Conservation (phyloP, 176 grass and related monocot genomes). For the Typha latifolia region DNA sequence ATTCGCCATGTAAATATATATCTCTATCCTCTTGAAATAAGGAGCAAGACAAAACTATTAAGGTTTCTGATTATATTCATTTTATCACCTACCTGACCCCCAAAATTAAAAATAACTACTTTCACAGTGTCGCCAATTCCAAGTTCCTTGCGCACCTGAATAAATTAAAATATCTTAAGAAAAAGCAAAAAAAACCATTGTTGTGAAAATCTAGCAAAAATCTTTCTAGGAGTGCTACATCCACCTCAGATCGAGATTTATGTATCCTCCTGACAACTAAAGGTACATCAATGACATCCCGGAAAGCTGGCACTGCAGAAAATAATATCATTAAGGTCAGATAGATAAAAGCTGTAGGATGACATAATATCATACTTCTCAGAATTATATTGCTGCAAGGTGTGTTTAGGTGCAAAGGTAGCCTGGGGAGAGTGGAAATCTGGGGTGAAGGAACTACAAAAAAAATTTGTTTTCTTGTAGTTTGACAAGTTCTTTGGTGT, state of each 20-base stretch:
- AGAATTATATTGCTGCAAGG: background rate
- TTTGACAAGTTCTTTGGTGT: too few species aligned
- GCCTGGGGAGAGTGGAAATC: too few species aligned
- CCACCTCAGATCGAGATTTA: slow-evolving; percentile 73
- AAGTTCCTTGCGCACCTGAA: slow-evolving; percentile 73
- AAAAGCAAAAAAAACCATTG: slow-evolving; percentile 12
- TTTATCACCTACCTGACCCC: slow-evolving; percentile 56
- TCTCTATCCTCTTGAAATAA: too few species aligned
- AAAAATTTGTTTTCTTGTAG: too few species aligned
- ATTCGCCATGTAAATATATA: too few species aligned
- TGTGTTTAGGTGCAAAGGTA: too few species aligned
- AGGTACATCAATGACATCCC: slow-evolving; percentile 95
- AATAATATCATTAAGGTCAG: slow-evolving; percentile 10
- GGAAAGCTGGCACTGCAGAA: slow-evolving; percentile 79
- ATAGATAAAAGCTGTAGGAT: background rate
- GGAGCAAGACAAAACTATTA: too few species aligned
- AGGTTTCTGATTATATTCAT: background rate
- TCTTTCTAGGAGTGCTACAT: background rate
- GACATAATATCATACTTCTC: background rate
- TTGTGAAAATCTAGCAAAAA: background rate
- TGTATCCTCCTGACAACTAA: slow-evolving; percentile 78
- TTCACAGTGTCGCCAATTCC: slow-evolving; percentile 82
- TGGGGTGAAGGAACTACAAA: too few species aligned
- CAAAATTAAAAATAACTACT: slow-evolving; percentile 97
- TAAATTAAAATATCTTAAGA: slow-evolving; percentile 19